Evolutionary conservation across 2,329 filamentous ascomycete species (phyloP), one percentile per base, ranked within the genome.

Genomic region (Paracoccidioides lutzii): DNA sequence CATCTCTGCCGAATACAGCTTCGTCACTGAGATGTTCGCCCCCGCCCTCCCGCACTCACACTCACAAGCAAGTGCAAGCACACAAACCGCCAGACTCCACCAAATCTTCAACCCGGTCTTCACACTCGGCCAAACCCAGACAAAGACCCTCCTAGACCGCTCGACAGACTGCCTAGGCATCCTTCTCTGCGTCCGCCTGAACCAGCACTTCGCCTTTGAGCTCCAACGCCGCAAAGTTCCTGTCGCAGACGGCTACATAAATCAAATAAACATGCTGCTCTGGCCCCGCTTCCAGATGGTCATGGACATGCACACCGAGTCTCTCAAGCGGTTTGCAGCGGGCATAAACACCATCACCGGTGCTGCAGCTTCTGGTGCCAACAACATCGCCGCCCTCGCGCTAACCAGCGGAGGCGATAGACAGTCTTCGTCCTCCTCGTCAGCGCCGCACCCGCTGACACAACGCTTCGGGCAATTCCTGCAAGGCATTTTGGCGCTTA

Each of bases 211-310:
- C 57, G 90, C 93, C 14, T 98, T 98, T 67, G 88, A 95, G 70
- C 78, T 97, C 38, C 93, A 98, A 70, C 81, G 91, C 9, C 83
- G 91, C 55, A 91, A 94, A 67, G 83, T 97, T 0, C 93, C 93
- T 0, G 85, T 89, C 4, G 84, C 88, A 1, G 93, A 98, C 66
- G 80, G 82, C 42, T 98, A 98, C 67, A 85, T 96, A 67, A 98
- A 98, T 68, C 90, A 83, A 48, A 95, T 89, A 4, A 90, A 87
- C 66, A 98, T 98, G 89, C 81, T 93, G 2, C 81, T 98, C 5
- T 98, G 93, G 93, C 93, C 93, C 6, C 85, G 91, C 32, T 87
- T 98, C 64, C 94, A 98, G 71, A 81, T 88, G 56, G 84, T 95
- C 63, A 95, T 98, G 83, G 90, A 95, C 67, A 80, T 85, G 55